Conservation (phyloP, 306 rosid genomes). For the Prunus fruticosa region DNA sequence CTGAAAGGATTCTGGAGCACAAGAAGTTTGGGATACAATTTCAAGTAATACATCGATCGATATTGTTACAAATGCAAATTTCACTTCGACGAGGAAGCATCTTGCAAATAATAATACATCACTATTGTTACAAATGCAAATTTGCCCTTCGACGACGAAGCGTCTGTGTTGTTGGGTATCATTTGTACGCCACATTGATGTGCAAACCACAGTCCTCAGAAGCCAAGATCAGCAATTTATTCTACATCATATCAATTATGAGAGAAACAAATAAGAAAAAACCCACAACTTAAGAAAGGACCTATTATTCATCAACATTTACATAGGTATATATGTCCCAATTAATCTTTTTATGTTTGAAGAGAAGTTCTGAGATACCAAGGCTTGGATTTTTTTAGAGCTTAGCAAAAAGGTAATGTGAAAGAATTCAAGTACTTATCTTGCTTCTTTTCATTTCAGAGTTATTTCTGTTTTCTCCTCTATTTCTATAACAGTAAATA, state of each 20-base stretch:
- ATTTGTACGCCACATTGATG: conserved; percentile 22
- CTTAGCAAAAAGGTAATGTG: background rate
- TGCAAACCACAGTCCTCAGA: conserved; percentile 18
- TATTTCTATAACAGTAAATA: conserved; percentile 24
- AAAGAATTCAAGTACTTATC: background rate
- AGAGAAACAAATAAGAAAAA: background rate
- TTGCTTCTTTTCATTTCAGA: background rate
- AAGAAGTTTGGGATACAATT: background rate
- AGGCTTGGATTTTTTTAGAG: background rate
- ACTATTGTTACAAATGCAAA: background rate
- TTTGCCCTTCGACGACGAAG: background rate
- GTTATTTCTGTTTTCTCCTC: background rate
- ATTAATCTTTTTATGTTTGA: background rate
- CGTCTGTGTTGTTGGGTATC: conserved; percentile 9
- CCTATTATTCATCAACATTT: background rate
- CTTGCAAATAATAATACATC: background rate
- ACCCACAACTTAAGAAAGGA: background rate
- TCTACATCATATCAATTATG: conserved; percentile 32
- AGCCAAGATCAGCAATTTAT: conserved; percentile 24
- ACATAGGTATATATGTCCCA: no score
- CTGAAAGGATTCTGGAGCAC: background rate
- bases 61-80: background rate
- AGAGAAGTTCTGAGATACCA: background rate
- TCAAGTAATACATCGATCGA: background rate
- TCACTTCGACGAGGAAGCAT: background rate